phyloP scores from a whole-genome alignment of 2,329 filamentous ascomycete genomes.

The Xylaria sp. region DNA sequence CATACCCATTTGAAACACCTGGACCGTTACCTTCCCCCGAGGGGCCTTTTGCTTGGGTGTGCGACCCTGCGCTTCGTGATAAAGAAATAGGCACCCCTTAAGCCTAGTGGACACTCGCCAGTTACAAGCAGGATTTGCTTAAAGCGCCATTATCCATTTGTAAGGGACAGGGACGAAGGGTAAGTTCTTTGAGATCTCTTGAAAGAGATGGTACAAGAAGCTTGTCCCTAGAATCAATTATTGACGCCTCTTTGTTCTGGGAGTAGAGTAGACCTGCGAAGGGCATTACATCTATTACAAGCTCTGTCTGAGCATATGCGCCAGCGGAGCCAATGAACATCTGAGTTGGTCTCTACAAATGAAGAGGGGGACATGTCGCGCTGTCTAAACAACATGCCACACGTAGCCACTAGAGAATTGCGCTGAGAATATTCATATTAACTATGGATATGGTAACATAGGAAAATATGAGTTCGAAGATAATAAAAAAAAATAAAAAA shows the following conservation, averaged over 20 bases:
- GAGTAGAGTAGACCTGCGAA: neutral
- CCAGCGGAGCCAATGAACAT: neutral
- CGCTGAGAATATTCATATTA: no score
- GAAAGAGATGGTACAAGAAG: neutral
- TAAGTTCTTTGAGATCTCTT: neutral
- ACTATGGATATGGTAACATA: no score
- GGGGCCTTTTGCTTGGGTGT: neutral
- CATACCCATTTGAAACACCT: no score
- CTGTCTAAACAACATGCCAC: no score
- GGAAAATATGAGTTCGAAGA: no score
- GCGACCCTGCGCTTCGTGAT: neutral
- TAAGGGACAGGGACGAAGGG: neutral
- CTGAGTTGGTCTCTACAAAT: neutral
- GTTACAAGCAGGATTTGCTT: no score
- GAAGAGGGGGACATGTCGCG: no score
- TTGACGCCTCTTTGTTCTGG: neutral
- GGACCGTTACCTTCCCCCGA: neutral
- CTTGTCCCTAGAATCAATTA: neutral
- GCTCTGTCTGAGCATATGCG: neutral
- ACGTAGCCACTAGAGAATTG: no score
- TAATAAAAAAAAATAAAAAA: neutral
- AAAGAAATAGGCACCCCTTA: neutral
- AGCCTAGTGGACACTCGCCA: no score
- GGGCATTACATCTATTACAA: neutral
- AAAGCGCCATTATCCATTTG: neutral